phyloP scores from a whole-genome alignment of 2,329 filamentous ascomycete genomes.

The Colletotrichum cordylinicola region DNA sequence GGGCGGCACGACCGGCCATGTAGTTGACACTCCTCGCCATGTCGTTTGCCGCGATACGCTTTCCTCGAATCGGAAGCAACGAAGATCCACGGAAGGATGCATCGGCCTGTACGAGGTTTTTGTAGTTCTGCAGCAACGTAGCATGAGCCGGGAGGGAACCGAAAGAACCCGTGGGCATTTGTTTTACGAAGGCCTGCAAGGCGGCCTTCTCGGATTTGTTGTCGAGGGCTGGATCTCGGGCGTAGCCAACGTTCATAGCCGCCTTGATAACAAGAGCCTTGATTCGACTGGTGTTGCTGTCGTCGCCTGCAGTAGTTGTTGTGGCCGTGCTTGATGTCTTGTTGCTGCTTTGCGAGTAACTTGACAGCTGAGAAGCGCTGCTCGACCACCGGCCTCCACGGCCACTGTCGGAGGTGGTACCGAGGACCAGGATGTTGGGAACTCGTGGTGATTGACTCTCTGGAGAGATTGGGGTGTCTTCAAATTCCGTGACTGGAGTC shows the following conservation, averaged over 20 bases:
- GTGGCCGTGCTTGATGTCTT: conserved; percentile 76
- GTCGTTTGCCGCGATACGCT: conserved; percentile 71
- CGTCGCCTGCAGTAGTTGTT: conserved; percentile 71
- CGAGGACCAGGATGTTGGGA: conserved; percentile 88
- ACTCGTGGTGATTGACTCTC: conserved; percentile 77
- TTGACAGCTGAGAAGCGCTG: conserved; percentile 78
- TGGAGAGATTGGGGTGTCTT: conserved; percentile 84
- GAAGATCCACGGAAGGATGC: conserved; percentile 64
- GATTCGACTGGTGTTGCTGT: conserved; percentile 77
- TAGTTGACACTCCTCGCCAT: conserved; percentile 80
- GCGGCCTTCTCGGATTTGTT: conserved; percentile 53
- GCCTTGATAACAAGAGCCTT: conserved; percentile 84
- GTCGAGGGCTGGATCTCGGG: conserved; percentile 58
- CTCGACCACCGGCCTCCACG: conserved; percentile 80
- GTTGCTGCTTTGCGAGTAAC: conserved; percentile 75
- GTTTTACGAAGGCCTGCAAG: conserved; percentile 78
- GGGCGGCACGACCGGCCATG: conserved; percentile 72
- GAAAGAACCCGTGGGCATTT: conserved; percentile 78
- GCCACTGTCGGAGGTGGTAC: conserved; percentile 66
- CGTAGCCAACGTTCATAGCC: conserved; percentile 83
- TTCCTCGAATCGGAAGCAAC: conserved; percentile 62
- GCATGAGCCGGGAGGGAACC: conserved; percentile 75
- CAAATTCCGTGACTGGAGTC: conserved; percentile 94
- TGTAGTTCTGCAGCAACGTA: conserved; percentile 78
- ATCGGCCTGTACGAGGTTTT: conserved; percentile 78